A percentile compares a stretch with the other conserved stretches of the same genome.
phyloP scores from a whole-genome alignment of 179 eudicot genomes.

The Carnegiea gigantea region DNA sequence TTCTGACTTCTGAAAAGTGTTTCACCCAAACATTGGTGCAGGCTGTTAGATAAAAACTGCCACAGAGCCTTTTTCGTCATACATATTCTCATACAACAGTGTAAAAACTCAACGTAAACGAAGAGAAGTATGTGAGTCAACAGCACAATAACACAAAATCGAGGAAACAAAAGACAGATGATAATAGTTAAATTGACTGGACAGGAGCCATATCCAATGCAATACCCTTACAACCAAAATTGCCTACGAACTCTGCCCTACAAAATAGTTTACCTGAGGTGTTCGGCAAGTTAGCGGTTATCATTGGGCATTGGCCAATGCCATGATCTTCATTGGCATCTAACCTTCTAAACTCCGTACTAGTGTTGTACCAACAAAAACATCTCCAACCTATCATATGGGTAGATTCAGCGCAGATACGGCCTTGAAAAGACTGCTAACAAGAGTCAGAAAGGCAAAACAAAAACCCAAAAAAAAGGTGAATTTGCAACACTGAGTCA shows the following conservation, averaged over 20 bases:
- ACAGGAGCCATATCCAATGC: neutral
- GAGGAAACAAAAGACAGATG: neutral
- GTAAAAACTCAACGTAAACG: neutral
- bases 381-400: slow-evolving; percentile 52
- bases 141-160: neutral
- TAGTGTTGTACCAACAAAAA: slow-evolving; percentile 24
- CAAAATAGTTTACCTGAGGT: slow-evolving; percentile 58
- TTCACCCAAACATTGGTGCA: slow-evolving; percentile 32
- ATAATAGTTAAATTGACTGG: neutral
- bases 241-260: neutral
- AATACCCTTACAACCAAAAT: neutral
- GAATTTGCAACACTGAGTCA: neutral
- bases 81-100: neutral
- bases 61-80: neutral
- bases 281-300: slow-evolving; percentile 90
- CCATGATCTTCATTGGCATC: slow-evolving; percentile 57
- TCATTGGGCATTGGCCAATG: slow-evolving; percentile 42
- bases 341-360: slow-evolving; percentile 59
- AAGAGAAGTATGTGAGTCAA: neutral
- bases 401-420: slow-evolving; percentile 20
- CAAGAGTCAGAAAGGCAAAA: neutral
- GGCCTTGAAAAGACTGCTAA: neutral
- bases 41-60: neutral
- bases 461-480: neutral
- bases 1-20: too few species aligned